Evolutionary conservation across 2,329 filamentous ascomycete species (phyloP).

Genomic region (Aspergillus luchuensis): DNA sequence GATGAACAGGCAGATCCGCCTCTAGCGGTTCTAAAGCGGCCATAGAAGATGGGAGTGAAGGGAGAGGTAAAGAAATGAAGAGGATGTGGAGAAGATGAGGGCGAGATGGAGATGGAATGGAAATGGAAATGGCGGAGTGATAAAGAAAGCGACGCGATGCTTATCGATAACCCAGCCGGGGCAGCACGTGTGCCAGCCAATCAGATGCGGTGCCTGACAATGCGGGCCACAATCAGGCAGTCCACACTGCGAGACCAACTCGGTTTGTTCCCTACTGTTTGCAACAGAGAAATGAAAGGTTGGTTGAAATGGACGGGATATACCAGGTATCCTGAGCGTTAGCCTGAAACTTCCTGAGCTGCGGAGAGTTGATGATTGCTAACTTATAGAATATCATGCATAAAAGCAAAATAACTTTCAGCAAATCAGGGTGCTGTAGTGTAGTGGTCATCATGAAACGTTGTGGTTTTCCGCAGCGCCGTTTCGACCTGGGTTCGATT

Average conservation of each 20-base stretch:
- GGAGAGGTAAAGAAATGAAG: conserved; percentile 2
- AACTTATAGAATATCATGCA: not conserved
- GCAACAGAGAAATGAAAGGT: no score
- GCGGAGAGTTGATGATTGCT: no score
- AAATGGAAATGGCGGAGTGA: not conserved
- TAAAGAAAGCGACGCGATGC: conserved; percentile 6
- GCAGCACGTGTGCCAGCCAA: not conserved
- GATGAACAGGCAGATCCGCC: conserved; percentile 45
- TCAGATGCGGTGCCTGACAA: not conserved
- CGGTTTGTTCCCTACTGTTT: no score
- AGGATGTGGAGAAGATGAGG: not conserved
- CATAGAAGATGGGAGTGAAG: conserved; percentile 12
- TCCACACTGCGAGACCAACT: no score
- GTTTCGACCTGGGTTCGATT: conserved; percentile 29
- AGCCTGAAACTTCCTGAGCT: no score
- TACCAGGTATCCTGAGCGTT: no score
- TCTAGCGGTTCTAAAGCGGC: conserved; percentile 24
- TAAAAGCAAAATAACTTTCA: not conserved
- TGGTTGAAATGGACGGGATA: no score
- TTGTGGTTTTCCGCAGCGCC: conserved; percentile 24
- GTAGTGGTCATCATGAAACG: conserved; percentile 28
- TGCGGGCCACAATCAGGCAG: not conserved
- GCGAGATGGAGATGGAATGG: not conserved
- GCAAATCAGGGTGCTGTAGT: conserved; percentile 29
- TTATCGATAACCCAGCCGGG: conserved; percentile 11